Base-by-base conservation (phyloP, 2,329 filamentous ascomycete species). In the Scedosporium minutisporum region DNA sequence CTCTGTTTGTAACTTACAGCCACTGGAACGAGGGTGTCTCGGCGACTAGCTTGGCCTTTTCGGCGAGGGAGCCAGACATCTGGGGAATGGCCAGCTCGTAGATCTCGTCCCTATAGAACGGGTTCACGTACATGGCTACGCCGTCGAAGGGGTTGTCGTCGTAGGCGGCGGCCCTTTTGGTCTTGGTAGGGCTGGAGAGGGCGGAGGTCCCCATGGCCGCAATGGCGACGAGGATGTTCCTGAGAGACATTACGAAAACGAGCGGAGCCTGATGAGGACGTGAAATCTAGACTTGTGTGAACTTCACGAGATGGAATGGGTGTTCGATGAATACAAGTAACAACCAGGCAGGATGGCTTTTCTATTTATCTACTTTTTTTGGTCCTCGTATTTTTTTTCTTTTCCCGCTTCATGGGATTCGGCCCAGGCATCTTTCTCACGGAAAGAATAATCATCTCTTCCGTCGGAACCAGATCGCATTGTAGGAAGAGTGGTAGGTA, bases 31-130 rank as follows among this genome's bases (percentile, higher is more conserved):
- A 79, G 27, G 81, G 79, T 1, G 83, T 78, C 64, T 81, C 74
- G 62, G 79, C 81, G 42, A 81, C 80, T 58, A 76, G 77, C 21
- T 77, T 76, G 5, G 81, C 80, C 65, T 78, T 80, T 18, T 82
- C 79, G 14, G 79, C 79, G 69, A 82, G 74, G 25, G 82, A 76
- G 4, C 81, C 78, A 9, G 82, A 82, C 64, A 90, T 73, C 16
- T 82, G 83, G 7, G 87, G 87, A 21, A 89, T 80, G 6, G 87
- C 87, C 18, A 80, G 73, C 42, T 71, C 78, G 62, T 77, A 76
- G 63, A 85, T 76, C 70, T 84, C 80, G 18, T 79, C 80, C n/a
- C 78, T 75, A 68, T 84, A 85, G 74, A 78, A 83, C 62, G 70
- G 72, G 72, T 84, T 84, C 69, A 81, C 78, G 76, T 79, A 83